Evolutionary conservation across 257 asterid species (phyloP), one percentile per base, ranked within the genome.

Genomic region (Henckelia pumila): DNA sequence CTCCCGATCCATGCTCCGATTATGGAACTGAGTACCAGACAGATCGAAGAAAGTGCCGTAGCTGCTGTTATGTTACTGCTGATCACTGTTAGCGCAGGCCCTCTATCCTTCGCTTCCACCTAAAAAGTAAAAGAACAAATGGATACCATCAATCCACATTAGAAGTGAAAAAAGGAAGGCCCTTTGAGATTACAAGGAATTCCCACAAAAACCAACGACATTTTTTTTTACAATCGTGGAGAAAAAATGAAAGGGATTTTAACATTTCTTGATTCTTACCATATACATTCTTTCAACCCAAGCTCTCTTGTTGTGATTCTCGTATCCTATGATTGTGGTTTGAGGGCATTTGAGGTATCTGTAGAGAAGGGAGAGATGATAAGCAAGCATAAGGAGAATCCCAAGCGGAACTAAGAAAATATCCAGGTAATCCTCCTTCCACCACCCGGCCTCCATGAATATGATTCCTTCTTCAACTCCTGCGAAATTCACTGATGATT

Each of bases 1-100:
- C 88, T 80, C 14, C 95, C 92, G 0, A 86, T 57, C 96, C 87
- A 86, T 9, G 95, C 82, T 8, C 94, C 96, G 0, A 84, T 71
- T 17, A 86, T 6, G 37, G 94, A 79, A 69, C 80, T 73, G 49
- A 89, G 69, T 13, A 77, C 80, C 29, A 89, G 69, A 28, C 81
- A 83, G 26, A 86, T 79, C 4, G 95, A 81, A 13, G 92, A 73
- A 30, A 86, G 72, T 17, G 85, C 28, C 55, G 73, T 75, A 0
- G 95, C 84, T 17, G 91, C 88, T 20, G 80, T 64, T 47, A 78
- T 68, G 53, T 73, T 83, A 70, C 62, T 70, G 76, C 78, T 73
- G 28, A 86, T 71, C 66, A 84, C 89, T 0, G 82, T 61, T 37
- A 85, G 33, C 0, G 86, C 85, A 9, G 78, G 76, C 28, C 81